Evolutionary conservation across 441 rosid genomes (phyloP), one percentile per base, ranked within the genome.

Genomic region (Raphanus hybrid): DNA sequence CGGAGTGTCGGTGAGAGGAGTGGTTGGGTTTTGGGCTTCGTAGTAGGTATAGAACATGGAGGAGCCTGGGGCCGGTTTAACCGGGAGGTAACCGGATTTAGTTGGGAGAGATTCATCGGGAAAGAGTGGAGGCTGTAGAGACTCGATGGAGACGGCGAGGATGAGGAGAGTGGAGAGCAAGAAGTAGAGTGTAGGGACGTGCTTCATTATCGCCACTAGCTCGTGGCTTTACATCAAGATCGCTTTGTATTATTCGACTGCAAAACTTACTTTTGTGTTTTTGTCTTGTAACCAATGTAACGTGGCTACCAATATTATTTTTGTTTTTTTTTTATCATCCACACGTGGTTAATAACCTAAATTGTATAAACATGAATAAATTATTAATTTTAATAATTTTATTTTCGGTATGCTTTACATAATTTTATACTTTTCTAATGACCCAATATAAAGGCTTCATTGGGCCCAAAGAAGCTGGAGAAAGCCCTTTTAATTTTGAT

Each of bases 41-140:
- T 94, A 92, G 83, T 80, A 94, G 45, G 90, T 6, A 82, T 87
- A 92, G 83, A 88, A 94, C 64, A 94, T 85, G 80, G 93, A 85
- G 1, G 98, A 91, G n/a, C 63, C 80, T 0, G 89, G 74, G 58
- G 82, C 35, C 15, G 84, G 77, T 77, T 81, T 83, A 41, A 94
- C 81, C 1, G 90, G 84, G 23, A 94, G 91, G 85, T 94, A 92
- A 41, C 98, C 97, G 12, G 96, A 91, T 75, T 76, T 92, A 4
- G 96, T 83, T 3, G 96, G 97, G 20, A 84, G 88, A 54, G 97
- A 81, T 64, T 83, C 89, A 10, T 77, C 50, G 58, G 97, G 92
- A 59, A 88, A 75, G 7, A 84, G 71, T 3, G 79, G 70, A 26
- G 85, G 76, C 0, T 72, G 70, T 61, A 52, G 57, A 18, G 84